Evolutionary conservation across 176 grass and related monocot species (phyloP).

Genomic region (Bothriochloa decipiens): DNA sequence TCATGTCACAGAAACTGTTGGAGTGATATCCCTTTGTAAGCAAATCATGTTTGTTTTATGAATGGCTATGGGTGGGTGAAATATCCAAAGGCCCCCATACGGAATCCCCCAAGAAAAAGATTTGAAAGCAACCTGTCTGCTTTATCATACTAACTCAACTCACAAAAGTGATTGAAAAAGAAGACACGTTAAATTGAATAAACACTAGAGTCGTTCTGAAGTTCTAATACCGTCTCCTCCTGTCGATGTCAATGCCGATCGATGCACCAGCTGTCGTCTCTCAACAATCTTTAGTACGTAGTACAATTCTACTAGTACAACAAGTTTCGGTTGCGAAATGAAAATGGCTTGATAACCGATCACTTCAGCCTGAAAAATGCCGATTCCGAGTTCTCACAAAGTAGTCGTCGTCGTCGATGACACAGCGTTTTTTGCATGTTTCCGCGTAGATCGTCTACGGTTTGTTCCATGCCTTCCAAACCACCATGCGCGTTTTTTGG

Average conservation of each 20-base stretch:
- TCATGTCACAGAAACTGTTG: not conserved
- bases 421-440: not conserved
- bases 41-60: not conserved
- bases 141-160: not conserved
- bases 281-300: not conserved
- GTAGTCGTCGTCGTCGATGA: not conserved
- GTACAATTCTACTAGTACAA: not conserved
- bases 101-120: conserved; percentile 3
- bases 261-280: conserved; percentile 4
- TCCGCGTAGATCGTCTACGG: not conserved
- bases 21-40: not conserved
- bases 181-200: not conserved
- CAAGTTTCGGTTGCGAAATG: not conserved
- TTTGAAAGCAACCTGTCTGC: not conserved
- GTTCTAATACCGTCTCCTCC: not conserved
- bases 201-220: not conserved
- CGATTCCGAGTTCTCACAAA: not conserved
- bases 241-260: not conserved
- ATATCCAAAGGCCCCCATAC: not conserved
- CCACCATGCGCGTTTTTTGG: not conserved
- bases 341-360: not conserved
- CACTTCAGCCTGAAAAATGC: not conserved
- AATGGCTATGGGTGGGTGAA: conserved; percentile 16
- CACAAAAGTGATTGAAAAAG: not conserved
- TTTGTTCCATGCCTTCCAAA: not conserved